These are phyloP conservation scores for Auricularia auricula-judae DNA, from an alignment of 768 basidiomycete genomes.

Conservation along the genomic window DNA sequence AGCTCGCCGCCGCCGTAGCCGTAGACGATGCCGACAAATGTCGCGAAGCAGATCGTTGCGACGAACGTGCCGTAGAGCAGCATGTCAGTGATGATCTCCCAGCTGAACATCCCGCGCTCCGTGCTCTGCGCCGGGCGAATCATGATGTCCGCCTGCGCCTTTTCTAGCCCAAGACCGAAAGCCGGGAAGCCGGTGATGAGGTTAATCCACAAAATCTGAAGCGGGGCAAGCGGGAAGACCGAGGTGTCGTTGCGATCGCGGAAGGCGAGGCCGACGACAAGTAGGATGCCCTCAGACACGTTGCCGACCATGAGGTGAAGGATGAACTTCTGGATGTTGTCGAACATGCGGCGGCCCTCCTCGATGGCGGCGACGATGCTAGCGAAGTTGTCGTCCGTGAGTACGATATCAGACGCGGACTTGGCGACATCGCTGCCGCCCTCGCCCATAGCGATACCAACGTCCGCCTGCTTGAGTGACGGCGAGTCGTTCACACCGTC, in stretches of 20 bases:
- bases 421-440: constrained; percentile 39
- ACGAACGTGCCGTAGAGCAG: constrained; percentile 1
- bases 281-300: constrained; percentile 41
- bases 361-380: constrained; percentile 54
- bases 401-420: constrained; percentile 35
- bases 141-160: constrained; percentile 42
- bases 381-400: constrained; percentile 56
- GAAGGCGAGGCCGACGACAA: constrained; percentile 51
- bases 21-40: background rate
- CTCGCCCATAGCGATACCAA: constrained; percentile 48
- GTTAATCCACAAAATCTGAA: constrained; percentile 43
- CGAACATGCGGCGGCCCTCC: constrained; percentile 49
- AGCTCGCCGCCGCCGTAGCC: background rate
- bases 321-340: constrained; percentile 46
- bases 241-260: constrained; percentile 33
- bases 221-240: constrained; percentile 49
- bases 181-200: constrained; percentile 45
- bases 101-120: constrained; percentile 2
- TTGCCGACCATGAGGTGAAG: constrained; percentile 44
- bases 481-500: constrained; percentile 57
- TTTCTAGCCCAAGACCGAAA: constrained; percentile 42
- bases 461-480: constrained; percentile 47
- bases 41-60: background rate
- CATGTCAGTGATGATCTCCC: constrained; percentile 15
- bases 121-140: constrained; percentile 24